Evolutionary conservation across 768 basidiomycete species (phyloP).

Genomic region (Naganishia friedmannii): DNA sequence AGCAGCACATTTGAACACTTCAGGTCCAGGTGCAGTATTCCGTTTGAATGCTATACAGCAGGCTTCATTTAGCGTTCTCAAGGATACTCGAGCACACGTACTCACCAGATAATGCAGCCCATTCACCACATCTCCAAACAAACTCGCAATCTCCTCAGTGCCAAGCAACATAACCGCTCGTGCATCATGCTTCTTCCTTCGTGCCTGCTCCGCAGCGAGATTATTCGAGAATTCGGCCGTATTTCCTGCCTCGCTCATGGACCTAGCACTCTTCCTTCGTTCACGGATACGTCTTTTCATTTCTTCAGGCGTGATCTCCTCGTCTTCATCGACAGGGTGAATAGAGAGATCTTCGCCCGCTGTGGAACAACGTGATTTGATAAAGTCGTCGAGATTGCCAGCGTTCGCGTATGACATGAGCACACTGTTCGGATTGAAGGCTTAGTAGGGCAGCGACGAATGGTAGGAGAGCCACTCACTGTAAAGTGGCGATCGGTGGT

Average conservation of each 20-base stretch:
- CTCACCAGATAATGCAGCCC: conserved; percentile 81
- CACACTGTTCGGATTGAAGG: conserved; percentile 32
- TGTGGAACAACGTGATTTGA: conserved; percentile 42
- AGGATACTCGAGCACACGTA: too few species aligned
- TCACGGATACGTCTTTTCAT: conserved; percentile 42
- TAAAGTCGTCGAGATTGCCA: conserved; percentile 52
- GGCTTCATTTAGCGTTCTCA: too few species aligned
- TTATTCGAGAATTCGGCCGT: neutral
- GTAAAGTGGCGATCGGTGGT: conserved; percentile 78
- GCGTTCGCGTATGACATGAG: conserved; percentile 54
- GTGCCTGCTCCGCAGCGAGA: conserved; percentile 10
- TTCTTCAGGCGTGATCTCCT: conserved; percentile 28
- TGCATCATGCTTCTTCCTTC: conserved; percentile 34
- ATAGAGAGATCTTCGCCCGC: conserved; percentile 29
- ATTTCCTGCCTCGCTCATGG: conserved; percentile 6
- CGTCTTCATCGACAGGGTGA: conserved; percentile 34
- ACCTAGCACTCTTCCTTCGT: conserved; percentile 36
- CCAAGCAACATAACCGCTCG: conserved; percentile 76
- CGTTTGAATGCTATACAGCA: conserved; percentile 49
- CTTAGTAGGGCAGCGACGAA: neutral
- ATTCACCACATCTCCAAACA: conserved; percentile 81
- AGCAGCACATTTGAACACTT: conserved; percentile 91
- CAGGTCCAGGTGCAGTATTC: conserved; percentile 86
- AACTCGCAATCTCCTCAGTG: conserved; percentile 72
- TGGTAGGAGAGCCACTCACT: conserved; percentile 57